These are phyloP conservation scores for Angomonas ambiguus DNA, from an alignment of 208 protist species.

Conservation along the genomic window DNA sequence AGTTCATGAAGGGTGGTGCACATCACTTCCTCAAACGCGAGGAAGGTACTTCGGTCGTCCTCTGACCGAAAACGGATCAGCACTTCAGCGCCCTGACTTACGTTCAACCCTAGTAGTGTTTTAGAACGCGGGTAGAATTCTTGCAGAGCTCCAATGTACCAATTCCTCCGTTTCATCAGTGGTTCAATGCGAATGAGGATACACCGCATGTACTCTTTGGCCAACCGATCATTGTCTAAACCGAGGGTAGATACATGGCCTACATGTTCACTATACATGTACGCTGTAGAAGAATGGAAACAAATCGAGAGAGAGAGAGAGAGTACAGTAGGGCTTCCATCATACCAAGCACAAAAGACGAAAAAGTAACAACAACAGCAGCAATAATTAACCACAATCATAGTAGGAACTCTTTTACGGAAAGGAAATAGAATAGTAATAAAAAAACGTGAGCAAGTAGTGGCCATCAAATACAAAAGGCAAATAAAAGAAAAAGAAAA, in stretches of 20 bases:
- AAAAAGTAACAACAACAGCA: too few relatives aligned
- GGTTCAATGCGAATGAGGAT: slow-evolving; percentile 39
- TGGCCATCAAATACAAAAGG: too few relatives aligned
- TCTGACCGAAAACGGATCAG: slow-evolving; percentile 75
- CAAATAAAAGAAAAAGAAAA: too few relatives aligned
- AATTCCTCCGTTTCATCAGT: slow-evolving; percentile 47
- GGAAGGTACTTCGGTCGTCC: slow-evolving; percentile 55
- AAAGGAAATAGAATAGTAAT: too few relatives aligned
- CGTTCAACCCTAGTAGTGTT: slow-evolving; percentile 78
- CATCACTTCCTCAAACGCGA: slow-evolving; percentile 81
- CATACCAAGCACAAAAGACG: not conserved
- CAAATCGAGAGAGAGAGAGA: not conserved
- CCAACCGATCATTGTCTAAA: slow-evolving; percentile 46
- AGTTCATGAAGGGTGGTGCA: slow-evolving; percentile 89
- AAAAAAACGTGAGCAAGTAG: too few relatives aligned
- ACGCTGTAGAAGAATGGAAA: not conserved
- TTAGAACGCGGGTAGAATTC: slow-evolving; percentile 84
- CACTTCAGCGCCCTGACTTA: slow-evolving; percentile 72
- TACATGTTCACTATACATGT: slow-evolving; percentile 16
- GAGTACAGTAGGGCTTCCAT: too few relatives aligned
- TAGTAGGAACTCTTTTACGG: too few relatives aligned
- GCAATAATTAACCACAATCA: too few relatives aligned
- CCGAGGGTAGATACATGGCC: slow-evolving; percentile 49
- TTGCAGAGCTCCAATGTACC: slow-evolving; percentile 57
- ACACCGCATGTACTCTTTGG: slow-evolving; percentile 62